Evolutionary conservation across 2,329 filamentous ascomycete species (phyloP), one percentile per base, ranked within the genome.

Genomic region (Penicillium frequentans): DNA sequence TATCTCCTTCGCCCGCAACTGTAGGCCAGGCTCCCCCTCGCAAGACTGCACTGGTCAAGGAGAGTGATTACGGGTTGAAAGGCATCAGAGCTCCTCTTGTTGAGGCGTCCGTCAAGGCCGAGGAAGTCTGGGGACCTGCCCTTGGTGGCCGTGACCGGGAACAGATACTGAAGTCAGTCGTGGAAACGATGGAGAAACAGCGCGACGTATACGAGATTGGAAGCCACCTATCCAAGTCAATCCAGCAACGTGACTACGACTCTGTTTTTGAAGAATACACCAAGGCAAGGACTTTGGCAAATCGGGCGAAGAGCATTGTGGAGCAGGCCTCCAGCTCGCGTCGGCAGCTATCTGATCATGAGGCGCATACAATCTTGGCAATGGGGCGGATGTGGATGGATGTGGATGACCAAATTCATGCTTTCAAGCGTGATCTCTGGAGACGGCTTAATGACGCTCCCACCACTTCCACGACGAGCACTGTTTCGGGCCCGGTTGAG

Each of bases 111-210:
- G 90, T 92, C 59, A 97, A 97, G 74, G 95, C 93, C 0, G 92
- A 98, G 73, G 95, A 99, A 68, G 90, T 99, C 9, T 99, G 96
- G 93, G 95, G 95, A 0, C 95, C 95, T 2, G 93, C 95, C 1
- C 76, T 99, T 37, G 91, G 92, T 39, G 95, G 95, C 3, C 86
- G 91, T 27, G 93, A 98, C 67, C 92, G 93, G 70, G 95, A 98
- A 69, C 90, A 93, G 70, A 88, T 88, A 60, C 81, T 99, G 54
- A 96, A 93, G 73, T 83, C 85, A 0, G 86, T 97, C 9, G 82
- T 92, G 23, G 83, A 84, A 9, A 87, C 89, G 14, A 82, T 99
- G 48, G 89, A 95, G 60, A 86, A 86, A 60, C 90, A 95, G 72
- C 89, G 87, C 58, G 88, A 90, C 33, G 86, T 95, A 49, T 90